Evolutionary conservation across 2,329 filamentous ascomycete genomes (phyloP).

Genomic region (Clonostachys chloroleuca): DNA sequence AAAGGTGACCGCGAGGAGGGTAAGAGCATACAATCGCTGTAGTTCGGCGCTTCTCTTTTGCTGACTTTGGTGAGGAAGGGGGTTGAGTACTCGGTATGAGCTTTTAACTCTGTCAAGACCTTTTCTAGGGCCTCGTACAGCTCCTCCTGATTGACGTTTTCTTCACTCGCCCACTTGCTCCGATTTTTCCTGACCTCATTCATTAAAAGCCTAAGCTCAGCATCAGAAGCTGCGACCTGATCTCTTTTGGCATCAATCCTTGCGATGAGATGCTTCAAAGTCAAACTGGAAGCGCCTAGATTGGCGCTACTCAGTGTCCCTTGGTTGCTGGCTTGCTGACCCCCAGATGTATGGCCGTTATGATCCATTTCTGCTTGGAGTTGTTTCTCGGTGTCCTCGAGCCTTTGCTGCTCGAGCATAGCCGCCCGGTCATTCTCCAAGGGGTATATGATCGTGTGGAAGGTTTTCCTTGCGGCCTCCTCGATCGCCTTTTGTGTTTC

Average conservation of each 20-base stretch:
- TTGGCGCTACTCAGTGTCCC: conserved; percentile 92
- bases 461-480: conserved; percentile 83
- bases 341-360: conserved; percentile 45
- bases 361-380: conserved; percentile 92
- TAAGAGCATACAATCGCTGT: conserved; percentile 71
- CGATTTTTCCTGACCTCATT: conserved; percentile 97
- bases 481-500: conserved; percentile 88
- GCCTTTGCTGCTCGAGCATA: conserved; percentile 95
- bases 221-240: conserved; percentile 86
- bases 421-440: conserved; percentile 92
- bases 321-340: conserved; percentile 60
- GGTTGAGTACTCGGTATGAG: conserved; percentile 95
- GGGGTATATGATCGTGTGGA: conserved; percentile 92
- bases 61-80: conserved; percentile 92
- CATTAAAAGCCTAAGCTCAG: conserved; percentile 86
- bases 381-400: conserved; percentile 94
- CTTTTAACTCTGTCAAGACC: conserved; percentile 93
- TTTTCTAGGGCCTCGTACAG: conserved; percentile 96
- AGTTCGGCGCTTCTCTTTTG: conserved; percentile 95
- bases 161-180: conserved; percentile 98
- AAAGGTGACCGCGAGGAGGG: conserved; percentile 1
- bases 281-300: conserved; percentile 90
- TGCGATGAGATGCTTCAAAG: conserved; percentile 93
- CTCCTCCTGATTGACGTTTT: conserved; percentile 96
- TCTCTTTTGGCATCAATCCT: conserved; percentile 91